Evolutionary conservation across 2,329 filamentous ascomycete species (phyloP), one percentile per base, ranked within the genome.

Genomic region (Colletotrichum filicis): DNA sequence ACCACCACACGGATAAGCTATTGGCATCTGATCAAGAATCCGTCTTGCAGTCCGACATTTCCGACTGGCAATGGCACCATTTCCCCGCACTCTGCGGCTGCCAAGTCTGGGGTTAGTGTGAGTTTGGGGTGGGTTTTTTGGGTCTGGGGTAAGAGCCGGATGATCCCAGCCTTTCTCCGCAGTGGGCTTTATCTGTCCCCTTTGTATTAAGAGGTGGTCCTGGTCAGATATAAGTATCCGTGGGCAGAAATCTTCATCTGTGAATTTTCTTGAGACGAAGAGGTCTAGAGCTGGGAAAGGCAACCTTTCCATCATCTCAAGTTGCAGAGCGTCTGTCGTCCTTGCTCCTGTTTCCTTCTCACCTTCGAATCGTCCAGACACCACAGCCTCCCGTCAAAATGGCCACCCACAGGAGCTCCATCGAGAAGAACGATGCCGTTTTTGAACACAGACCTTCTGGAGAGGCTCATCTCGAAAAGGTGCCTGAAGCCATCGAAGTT

Each of bases 401-500:
- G 71, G 49, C 71, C 24, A 19, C 53, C n/a, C 66, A 22, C 24
- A 65, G 71, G 56, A 52, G 59, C 49, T 75, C 74, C 16, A n/a
- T 68, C 35, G 66, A 74, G 26, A 75, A 75, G 56, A 37, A 62
- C 52, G 74, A 75, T 35, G 59, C 62, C 14, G 65, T 61, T 22
- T n/a, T 74, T 19, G 70, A 60, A 8, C 66, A 71, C 19, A 55
- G 68, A n/a, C 32, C 58, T 0, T 69, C 66, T 22, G n/a, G 37
- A 12, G 55, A 71, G 1, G 37, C 30, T 12, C 72, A 75, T 8
- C 55, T 74, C 1, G 76, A 77, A 14, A 74, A 68, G 37, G 65
- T 64, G 4, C 63, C 73, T 11, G 70, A 76, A 4, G 69, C 79
- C n/a, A 75, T 78, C 5, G 75, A 76, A 5, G 77, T 81, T 8